These are phyloP conservation scores for Daedaleopsis sinensis DNA, from an alignment of 768 basidiomycete genomes.

Conservation along the genomic window DNA sequence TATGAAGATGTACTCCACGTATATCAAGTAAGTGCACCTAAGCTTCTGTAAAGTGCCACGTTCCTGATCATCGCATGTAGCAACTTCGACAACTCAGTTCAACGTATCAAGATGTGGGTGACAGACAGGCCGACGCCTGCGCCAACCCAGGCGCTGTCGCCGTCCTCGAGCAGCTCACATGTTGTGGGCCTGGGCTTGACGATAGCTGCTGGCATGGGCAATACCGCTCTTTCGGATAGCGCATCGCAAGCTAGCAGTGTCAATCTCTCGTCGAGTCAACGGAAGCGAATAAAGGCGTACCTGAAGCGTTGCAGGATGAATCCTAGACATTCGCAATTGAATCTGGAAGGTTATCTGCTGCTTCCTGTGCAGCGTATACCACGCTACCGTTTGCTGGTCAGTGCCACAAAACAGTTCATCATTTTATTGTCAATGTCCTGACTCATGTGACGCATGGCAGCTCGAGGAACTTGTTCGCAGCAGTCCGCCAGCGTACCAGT, in stretches of 20 bases:
- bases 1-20: conserved; percentile 98
- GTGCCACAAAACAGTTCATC: conserved; percentile 28
- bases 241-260: conserved; percentile 47
- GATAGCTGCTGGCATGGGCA: conserved; percentile 44
- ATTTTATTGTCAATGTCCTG: neutral
- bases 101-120: conserved; percentile 87
- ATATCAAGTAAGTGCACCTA: conserved; percentile 79
- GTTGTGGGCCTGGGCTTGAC: conserved; percentile 62
- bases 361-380: conserved; percentile 97
- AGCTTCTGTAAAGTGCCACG: conserved; percentile 12
- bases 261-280: conserved; percentile 74
- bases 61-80: conserved; percentile 40
- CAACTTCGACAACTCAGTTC: conserved; percentile 92
- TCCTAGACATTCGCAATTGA: conserved; percentile 91
- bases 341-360: conserved; percentile 90
- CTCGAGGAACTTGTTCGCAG: conserved; percentile 85
- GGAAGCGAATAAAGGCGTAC: conserved; percentile 86
- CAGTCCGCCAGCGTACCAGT: conserved; percentile 80
- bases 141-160: conserved; percentile 52
- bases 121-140: conserved; percentile 51
- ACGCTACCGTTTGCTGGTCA: conserved; percentile 90
- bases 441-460: conserved; percentile 38
- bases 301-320: conserved; percentile 88
- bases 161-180: conserved; percentile 63
- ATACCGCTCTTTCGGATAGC: conserved; percentile 48